phyloP scores from a whole-genome alignment of 2,329 filamentous ascomycete genomes.

The Phyllosticta paracitricarpa region DNA sequence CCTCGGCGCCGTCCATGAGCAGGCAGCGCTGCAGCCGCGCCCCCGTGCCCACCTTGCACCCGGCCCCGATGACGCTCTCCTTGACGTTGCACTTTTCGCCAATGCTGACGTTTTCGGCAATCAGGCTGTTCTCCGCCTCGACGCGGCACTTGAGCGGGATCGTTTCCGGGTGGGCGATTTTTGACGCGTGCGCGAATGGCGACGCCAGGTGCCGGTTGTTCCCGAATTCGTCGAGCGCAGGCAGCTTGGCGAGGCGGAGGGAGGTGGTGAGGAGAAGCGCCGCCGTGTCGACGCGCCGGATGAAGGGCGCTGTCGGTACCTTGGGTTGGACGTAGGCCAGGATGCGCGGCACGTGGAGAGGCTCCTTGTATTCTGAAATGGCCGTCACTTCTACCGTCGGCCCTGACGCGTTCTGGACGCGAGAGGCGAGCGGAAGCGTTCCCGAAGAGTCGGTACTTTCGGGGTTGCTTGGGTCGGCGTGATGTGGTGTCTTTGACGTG shows the following conservation, averaged over 20 bases:
- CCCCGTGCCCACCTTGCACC: slow-evolving; percentile 78
- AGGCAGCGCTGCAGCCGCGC: slow-evolving; percentile 79
- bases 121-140: slow-evolving; percentile 68
- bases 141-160: slow-evolving; percentile 75
- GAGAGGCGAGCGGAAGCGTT: slow-evolving; percentile 22
- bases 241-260: slow-evolving; percentile 75
- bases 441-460: not conserved
- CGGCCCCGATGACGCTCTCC: slow-evolving; percentile 77
- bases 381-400: slow-evolving; percentile 18
- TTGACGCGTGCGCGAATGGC: slow-evolving; percentile 66
- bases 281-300: slow-evolving; percentile 81
- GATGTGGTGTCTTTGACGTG: slow-evolving; percentile 23
- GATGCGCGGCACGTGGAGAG: slow-evolving; percentile 56
- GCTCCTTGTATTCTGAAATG: slow-evolving; percentile 15
- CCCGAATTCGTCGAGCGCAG: slow-evolving; percentile 56
- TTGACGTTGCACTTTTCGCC: slow-evolving; percentile 89
- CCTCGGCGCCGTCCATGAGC: slow-evolving; percentile 81
- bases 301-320: slow-evolving; percentile 49
- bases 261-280: slow-evolving; percentile 73
- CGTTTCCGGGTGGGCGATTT: slow-evolving; percentile 74
- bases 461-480: not conserved
- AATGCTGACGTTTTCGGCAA: slow-evolving; percentile 81
- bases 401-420: slow-evolving; percentile 23
- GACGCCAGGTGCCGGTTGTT: slow-evolving; percentile 39
- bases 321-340: slow-evolving; percentile 72